Evolutionary conservation across 2,329 filamentous ascomycete genomes (phyloP).

Genomic region (Diaporthe helianthi): DNA sequence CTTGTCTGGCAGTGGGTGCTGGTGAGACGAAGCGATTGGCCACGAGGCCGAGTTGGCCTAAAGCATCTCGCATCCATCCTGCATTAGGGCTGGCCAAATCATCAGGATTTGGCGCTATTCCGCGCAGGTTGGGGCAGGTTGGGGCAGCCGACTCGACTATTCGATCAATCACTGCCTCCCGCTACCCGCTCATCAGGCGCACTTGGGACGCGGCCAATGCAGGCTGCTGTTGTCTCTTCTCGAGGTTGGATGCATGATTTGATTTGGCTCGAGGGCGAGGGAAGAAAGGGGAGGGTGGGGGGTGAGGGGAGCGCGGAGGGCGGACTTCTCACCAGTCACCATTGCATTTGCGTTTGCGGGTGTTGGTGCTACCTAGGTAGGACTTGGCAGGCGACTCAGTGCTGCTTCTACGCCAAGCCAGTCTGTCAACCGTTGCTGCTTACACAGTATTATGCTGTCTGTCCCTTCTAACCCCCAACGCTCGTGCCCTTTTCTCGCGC

Average conservation of each 20-base stretch:
- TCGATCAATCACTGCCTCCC: slow-evolving; percentile 24
- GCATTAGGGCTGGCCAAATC: slow-evolving; percentile 27
- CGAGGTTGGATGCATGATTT: neutral
- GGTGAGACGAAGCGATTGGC: slow-evolving; percentile 18
- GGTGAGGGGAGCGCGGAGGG: no score
- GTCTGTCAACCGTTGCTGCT: neutral
- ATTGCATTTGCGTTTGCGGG: neutral
- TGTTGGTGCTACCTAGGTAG: neutral
- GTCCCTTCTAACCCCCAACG: neutral
- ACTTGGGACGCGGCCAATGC: slow-evolving; percentile 15
- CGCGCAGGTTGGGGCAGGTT: slow-evolving; percentile 22
- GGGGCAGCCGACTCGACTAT: slow-evolving; percentile 19
- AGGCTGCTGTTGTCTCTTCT: neutral
- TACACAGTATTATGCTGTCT: no score
- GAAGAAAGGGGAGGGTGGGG: no score
- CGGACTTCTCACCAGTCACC: neutral
- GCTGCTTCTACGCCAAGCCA: neutral
- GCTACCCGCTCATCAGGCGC: slow-evolving; percentile 19
- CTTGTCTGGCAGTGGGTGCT: no score
- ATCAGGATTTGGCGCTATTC: slow-evolving; percentile 26
- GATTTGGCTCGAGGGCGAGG: neutral
- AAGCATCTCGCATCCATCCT: slow-evolving; percentile 24
- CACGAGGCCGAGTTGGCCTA: slow-evolving; percentile 8
- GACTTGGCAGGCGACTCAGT: slow-evolving; percentile 1
- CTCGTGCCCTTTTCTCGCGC: neutral